Evolutionary conservation across 1,284 basidiomycete genomes (phyloP).

Genomic region (Bondarzewia mesenterica): DNA sequence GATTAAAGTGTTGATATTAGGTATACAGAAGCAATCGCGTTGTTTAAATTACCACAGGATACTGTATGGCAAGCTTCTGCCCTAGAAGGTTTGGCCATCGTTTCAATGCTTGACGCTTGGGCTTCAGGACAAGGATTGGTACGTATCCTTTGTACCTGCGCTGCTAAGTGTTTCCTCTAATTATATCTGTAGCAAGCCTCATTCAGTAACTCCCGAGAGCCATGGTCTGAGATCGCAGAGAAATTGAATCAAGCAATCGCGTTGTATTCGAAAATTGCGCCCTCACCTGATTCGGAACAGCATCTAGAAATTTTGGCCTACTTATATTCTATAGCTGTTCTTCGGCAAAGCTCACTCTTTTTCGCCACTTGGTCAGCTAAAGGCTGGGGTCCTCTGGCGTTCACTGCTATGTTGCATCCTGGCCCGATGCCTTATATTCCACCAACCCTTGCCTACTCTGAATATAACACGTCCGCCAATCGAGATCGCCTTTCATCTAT

Average conservation of each 20-base stretch:
- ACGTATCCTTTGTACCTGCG: slow-evolving; percentile 20
- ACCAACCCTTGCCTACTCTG: slow-evolving; percentile 37
- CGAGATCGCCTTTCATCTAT: slow-evolving; percentile 55
- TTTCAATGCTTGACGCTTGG: slow-evolving; percentile 79
- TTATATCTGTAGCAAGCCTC: slow-evolving; percentile 27
- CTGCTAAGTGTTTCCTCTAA: not conserved
- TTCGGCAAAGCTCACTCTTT: slow-evolving; percentile 62
- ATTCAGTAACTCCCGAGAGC: slow-evolving; percentile 40
- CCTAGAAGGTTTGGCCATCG: slow-evolving; percentile 75
- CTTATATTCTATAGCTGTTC: slow-evolving; percentile 56
- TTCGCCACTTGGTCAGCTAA: slow-evolving; percentile 80
- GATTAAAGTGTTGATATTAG: slow-evolving; percentile 30
- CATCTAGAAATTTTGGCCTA: slow-evolving; percentile 55
- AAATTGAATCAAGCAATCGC: slow-evolving; percentile 57
- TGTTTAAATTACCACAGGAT: slow-evolving; percentile 70
- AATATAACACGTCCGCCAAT: slow-evolving; percentile 31
- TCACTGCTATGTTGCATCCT: slow-evolving; percentile 66
- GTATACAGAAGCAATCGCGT: slow-evolving; percentile 76
- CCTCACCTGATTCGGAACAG: slow-evolving; percentile 45
- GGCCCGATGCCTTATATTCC: slow-evolving; percentile 48
- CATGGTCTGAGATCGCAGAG: slow-evolving; percentile 64
- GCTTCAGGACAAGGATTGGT: slow-evolving; percentile 66
- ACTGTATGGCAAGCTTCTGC: slow-evolving; percentile 81
- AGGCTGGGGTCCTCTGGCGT: slow-evolving; percentile 79
- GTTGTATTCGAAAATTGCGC: slow-evolving; percentile 50